These are phyloP conservation scores for Termitomyces eurrhizus DNA, from an alignment of 768 basidiomycete genomes.

Conservation along the genomic window DNA sequence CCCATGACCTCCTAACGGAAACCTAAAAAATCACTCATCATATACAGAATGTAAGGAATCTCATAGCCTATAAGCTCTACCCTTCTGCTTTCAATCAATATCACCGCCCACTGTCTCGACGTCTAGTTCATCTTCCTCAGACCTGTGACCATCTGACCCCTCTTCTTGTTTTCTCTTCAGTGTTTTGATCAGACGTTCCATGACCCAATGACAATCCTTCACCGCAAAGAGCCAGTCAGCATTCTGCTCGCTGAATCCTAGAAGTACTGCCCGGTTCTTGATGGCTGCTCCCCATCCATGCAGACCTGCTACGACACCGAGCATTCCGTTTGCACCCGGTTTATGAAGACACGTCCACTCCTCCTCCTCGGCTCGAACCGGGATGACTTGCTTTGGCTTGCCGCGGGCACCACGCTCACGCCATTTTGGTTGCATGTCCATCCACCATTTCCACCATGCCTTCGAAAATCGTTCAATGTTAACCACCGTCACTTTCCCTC, in stretches of 20 bases:
- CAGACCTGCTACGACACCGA: slow-evolving; percentile 1
- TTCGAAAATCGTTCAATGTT: background rate
- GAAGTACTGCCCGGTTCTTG: background rate
- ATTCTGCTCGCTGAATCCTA: background rate
- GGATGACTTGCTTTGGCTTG: background rate
- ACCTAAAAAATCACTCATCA: too few relatives aligned
- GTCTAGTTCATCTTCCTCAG: background rate
- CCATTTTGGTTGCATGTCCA: slow-evolving; percentile 1
- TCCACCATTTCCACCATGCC: slow-evolving; percentile 7
- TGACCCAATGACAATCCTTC: slow-evolving; percentile 4
- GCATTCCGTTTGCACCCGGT: slow-evolving; percentile 1
- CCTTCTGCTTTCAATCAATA: background rate
- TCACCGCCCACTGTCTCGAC: background rate
- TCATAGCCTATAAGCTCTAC: background rate
- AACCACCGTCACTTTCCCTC: background rate
- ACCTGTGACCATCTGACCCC: background rate
- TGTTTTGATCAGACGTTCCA: background rate
- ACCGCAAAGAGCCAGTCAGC: slow-evolving; percentile 1
- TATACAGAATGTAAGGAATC: background rate
- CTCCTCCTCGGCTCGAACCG: background rate
- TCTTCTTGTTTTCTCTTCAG: background rate
- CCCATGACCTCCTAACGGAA: background rate
- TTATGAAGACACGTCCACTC: slow-evolving; percentile 3
- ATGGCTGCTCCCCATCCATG: slow-evolving; percentile 3
- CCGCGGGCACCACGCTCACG: background rate